Evolutionary conservation across 352 stramenopile species (phyloP), one percentile per base, ranked within the genome.

Genomic region (Phytophthora pluvialis): DNA sequence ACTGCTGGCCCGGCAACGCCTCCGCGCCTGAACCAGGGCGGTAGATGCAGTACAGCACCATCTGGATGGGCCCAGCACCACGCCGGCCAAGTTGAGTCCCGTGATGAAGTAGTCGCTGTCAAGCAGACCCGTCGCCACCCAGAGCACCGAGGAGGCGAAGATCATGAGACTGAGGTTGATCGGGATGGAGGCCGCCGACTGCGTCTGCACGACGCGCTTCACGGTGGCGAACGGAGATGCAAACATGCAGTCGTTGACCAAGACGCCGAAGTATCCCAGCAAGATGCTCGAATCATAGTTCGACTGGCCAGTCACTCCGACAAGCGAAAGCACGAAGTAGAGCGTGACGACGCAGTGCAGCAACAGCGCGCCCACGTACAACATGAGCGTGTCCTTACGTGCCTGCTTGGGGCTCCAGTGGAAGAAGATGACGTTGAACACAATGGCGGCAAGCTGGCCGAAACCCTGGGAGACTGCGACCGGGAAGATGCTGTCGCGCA

Each of bases 1-100:
- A 46, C 9, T n/a, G 40, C 10, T 46, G 38, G 8, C 25, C 38
- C 43, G 8, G 42, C 42, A 43, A 11, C 9, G 13, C 21, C 4
- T 46, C 12, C 13, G 33, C 31, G 4, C 31, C 52, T 51, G 47
- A 32, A 9, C 47, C 40, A 9, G 57, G 71, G 0, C 57, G 64
- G 53, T 82, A 91, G 1, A 86, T 46, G 13, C 64, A 72, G 61
- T 84, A 88, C 16, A 91, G 53, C 25, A 70, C 32, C 8, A 87
- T 67, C 47, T 91, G 76, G 18, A 80, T 52, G 28, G 36, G 0
- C 74, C 74, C 6, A 88, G 53, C 21, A 63, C 31, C 12, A 83
- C 51, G 12, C 74, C 77, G 10, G 85, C 48, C 10, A 53, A 16
- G 16, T 77, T 86, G 3, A 81, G 73, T 0, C 72, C 60, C 31